Conservation (phyloP, 805 yeast genomes). For the Komagataella pastoris region DNA sequence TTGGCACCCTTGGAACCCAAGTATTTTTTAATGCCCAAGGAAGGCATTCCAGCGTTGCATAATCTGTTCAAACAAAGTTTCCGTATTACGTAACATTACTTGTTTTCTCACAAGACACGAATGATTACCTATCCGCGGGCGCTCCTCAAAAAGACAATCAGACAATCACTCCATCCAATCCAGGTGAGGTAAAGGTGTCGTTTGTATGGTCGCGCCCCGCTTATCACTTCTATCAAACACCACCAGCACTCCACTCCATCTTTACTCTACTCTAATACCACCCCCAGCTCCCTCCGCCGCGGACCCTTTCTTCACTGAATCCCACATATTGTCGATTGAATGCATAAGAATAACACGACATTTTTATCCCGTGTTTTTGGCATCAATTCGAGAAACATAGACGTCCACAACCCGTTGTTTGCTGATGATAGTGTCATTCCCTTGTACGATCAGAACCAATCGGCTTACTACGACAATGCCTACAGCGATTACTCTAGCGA, state of each 20-base stretch:
- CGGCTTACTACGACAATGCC: conserved; percentile 6
- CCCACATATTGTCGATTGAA: neutral
- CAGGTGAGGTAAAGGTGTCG: neutral
- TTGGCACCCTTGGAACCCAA: neutral
- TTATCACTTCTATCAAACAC: neutral
- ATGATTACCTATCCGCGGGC: neutral
- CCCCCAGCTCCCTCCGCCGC: neutral
- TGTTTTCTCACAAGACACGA: neutral
- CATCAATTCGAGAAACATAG: conserved; percentile 16
- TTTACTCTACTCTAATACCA: neutral
- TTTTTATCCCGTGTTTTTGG: conserved; percentile 57
- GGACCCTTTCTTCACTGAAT: neutral
- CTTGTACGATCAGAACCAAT: conserved; percentile 2
- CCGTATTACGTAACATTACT: neutral
- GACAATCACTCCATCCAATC: no score
- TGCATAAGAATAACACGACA: conserved; percentile 25
- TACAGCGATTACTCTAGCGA: conserved; percentile 3
- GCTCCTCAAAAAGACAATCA: neutral
- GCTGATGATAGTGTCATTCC: conserved; percentile 6
- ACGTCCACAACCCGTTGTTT: conserved; percentile 14
- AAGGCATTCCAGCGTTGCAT: neutral
- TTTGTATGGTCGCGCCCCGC: neutral
- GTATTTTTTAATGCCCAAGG: neutral
- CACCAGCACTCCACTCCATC: neutral
- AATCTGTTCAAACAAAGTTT: neutral